Conservation (phyloP, 768 basidiomycete species). For the Harrya chromipes region DNA sequence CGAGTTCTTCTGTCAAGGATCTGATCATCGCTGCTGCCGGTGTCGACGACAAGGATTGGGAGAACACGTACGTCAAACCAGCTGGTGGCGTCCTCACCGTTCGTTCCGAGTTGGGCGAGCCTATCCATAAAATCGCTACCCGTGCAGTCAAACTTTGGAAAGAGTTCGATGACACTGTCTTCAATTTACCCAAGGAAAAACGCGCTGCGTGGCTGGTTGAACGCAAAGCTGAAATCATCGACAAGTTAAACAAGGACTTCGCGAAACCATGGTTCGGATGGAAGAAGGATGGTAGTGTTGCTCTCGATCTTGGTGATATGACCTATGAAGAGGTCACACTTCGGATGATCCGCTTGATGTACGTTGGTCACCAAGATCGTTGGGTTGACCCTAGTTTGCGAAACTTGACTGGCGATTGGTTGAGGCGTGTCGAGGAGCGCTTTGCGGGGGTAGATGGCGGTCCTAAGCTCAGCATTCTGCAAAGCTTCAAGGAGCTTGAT, state of each 20-base stretch:
- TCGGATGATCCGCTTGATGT: constrained; percentile 93
- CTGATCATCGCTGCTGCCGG: constrained; percentile 94
- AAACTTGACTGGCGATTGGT: constrained; percentile 95
- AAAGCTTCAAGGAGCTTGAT: constrained; percentile 81
- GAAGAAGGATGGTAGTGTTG: constrained; percentile 88
- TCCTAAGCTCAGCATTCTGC: constrained; percentile 77
- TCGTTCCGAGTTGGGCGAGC: constrained; percentile 95
- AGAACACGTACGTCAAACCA: constrained; percentile 89
- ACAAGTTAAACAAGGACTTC: constrained; percentile 91
- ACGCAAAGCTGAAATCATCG: constrained; percentile 85
- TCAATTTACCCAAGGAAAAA: constrained; percentile 96
- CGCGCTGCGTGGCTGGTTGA: constrained; percentile 83
- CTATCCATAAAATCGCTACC: constrained; percentile 98
- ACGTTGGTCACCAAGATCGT: constrained; percentile 82
- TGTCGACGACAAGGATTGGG: constrained; percentile 87
- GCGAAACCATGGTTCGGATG: constrained; percentile 96
- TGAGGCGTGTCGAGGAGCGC: constrained; percentile 92
- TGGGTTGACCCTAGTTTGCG: constrained; percentile 93
- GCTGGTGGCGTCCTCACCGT: constrained; percentile 97
- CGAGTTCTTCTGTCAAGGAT: constrained; percentile 91
- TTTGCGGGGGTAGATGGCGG: constrained; percentile 88
- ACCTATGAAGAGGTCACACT: constrained; percentile 96
- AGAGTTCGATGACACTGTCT: constrained; percentile 96
- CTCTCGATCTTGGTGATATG: constrained; percentile 90
- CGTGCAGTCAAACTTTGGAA: constrained; percentile 98